Evolutionary conservation across 352 stramenopile genomes (phyloP), one percentile per base, ranked within the genome.

Genomic region (Phytophthora constricta): DNA sequence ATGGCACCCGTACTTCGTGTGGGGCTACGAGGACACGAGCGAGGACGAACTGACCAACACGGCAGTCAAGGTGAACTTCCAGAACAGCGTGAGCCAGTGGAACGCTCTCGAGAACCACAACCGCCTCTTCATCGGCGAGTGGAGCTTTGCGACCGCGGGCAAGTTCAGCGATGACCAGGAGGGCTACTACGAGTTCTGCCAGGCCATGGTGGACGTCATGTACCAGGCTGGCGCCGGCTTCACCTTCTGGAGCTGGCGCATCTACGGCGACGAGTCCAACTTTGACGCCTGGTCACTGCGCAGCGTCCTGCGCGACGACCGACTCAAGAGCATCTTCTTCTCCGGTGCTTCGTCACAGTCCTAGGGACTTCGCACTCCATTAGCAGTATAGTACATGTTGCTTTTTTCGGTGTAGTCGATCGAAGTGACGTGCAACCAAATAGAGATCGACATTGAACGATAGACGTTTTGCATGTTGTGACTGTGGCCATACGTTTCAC

Each of bases 1-100:
- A 52, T 94, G 84, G 84, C 86, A 94, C 53, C 80, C 68, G 37
- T 94, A 94, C 70, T 92, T 92, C 46, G 70, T 94, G 10, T 94
- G 84, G 86, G 86, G 86, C 55, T 91, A 85, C 70, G 79, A 92
- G 48, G 20, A 79, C 5, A 66, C 67, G 14, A 80, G 65, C 20
- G 82, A 91, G 20, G 62, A 72, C 5, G 71, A 87, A 9, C 25
- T 93, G 17, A 64, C 88, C 33, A 76, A 77, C 49, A 58, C 67
- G 20, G 58, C 75, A 2, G 76, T 91, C 23, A 79, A 68, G 14
- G 48, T 76, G 22, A 82, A 74, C 34, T 87, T 66, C 65, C 72
- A 50, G 73, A 71, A 39, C 75, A 86, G 39, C 33, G 80, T 49
- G 47, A 64, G 31, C 39, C 73, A 46, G 84, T 84, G 57, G 81